Base-by-base conservation (phyloP, 2,329 filamentous ascomycete genomes). In the Epichloe coenophiala region DNA sequence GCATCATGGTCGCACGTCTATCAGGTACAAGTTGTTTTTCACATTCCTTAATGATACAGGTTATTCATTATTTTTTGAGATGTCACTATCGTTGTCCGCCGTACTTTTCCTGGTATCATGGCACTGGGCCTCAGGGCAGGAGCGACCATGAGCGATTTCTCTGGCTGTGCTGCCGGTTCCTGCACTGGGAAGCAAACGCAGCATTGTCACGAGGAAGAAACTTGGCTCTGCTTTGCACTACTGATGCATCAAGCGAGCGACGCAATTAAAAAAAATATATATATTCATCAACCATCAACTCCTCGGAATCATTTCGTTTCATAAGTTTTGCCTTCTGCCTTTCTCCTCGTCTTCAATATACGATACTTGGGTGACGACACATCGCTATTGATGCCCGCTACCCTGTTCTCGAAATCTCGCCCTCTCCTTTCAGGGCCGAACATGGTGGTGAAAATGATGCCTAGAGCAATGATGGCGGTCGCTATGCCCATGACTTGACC, bases 391-490 rank as follows among this genome's bases (percentile, higher is more conserved):
- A 67, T 55, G 48, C 69, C 69, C 7, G 67, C 68, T 15, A 71
- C 63, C 1, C 74, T 77, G 50, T 74, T 69, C 61, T 87, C 84
- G 57, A 91, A 89, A 51, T 76, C 71, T 17, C 83, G 72, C 2
- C 86, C 86, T 44, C 82, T 75, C 68, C 81, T 84, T 75, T 90
- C 86, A 0, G 84, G 85, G 0, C 86, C 86, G 50, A 89, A 61
- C 33, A 83, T 78, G 4, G 81, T 78, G 0, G 84, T 88, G 21
- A 83, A 60, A 11, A 75, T 71, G 54, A 90, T 88, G 1, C 84
- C 85, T 0, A 78, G 44, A 1, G 81, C 83, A 55, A 89, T 88
- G 57, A 90, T 89, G 1, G 81, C 85, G 3, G 85, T 89, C 3
- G 82, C 84, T 50, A 88, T 71, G 12, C 77, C 85, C 86, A 88